phyloP scores from a whole-genome alignment of 345 rosid species.

The Melaleuca alternifolia region DNA sequence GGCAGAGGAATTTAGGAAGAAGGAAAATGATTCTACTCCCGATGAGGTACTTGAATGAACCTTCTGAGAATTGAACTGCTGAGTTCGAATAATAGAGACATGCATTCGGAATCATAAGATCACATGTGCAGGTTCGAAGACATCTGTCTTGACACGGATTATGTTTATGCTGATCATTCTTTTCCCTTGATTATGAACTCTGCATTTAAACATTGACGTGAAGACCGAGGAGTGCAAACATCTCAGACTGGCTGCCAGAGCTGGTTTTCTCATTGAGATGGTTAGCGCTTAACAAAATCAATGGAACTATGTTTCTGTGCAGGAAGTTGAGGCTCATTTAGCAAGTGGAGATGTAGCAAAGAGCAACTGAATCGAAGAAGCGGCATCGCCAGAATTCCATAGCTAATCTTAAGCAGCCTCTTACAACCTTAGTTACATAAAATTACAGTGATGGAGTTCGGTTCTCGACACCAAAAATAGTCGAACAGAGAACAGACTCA shows the following conservation, averaged over 20 bases:
- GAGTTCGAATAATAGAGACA: background rate
- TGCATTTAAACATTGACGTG: background rate
- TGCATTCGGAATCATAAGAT: background rate
- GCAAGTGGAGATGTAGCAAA: background rate
- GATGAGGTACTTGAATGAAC: background rate
- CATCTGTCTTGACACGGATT: background rate
- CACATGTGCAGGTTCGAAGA: background rate
- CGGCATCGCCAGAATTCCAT: background rate
- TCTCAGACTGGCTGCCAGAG: background rate
- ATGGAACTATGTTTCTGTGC: background rate
- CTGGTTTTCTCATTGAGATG: background rate
- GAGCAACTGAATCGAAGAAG: background rate
- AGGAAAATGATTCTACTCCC: background rate
- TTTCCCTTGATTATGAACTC: background rate
- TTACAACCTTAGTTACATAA: background rate
- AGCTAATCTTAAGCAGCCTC: background rate
- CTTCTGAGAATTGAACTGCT: background rate
- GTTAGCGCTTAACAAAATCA: background rate
- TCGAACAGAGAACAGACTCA: background rate
- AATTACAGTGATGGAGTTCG: background rate
- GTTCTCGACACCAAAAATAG: background rate
- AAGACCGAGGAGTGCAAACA: background rate
- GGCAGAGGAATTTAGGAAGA: background rate
- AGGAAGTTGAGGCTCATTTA: background rate
- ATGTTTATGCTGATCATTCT: background rate